phyloP scores from a whole-genome alignment of 1,284 basidiomycete genomes.

The Malassezia japonica region DNA sequence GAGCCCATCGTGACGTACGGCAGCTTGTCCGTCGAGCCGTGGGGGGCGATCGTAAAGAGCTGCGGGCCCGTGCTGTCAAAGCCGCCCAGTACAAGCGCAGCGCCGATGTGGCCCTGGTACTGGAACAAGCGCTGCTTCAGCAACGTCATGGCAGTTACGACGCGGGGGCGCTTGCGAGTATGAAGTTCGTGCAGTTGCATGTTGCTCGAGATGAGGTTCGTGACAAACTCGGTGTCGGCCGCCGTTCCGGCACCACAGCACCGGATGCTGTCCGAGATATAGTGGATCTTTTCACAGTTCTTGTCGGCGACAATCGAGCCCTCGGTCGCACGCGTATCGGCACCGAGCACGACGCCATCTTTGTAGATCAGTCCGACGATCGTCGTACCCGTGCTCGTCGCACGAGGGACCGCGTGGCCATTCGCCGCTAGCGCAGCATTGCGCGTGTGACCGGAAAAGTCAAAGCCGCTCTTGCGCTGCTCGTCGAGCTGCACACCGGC shows the following conservation, averaged over 20 bases:
- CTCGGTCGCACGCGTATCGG: slow-evolving; percentile 90
- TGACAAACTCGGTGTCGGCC: slow-evolving; percentile 85
- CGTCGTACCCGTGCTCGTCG: slow-evolving; percentile 73
- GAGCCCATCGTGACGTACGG: slow-evolving; percentile 99
- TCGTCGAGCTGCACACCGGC: slow-evolving; percentile 4
- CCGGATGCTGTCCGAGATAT: slow-evolving; percentile 59
- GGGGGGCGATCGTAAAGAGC: slow-evolving; percentile 89
- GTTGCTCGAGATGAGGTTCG: slow-evolving; percentile 42
- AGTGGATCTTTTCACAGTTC: slow-evolving; percentile 99
- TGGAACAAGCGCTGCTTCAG: slow-evolving; percentile 75
- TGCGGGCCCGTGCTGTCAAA: slow-evolving; percentile 87
- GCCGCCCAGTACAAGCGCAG: slow-evolving; percentile 92
- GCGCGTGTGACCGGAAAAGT: slow-evolving; percentile 64
- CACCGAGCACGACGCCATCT: slow-evolving; percentile 87
- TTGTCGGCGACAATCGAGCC: slow-evolving; percentile 96
- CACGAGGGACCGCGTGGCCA: slow-evolving; percentile 56
- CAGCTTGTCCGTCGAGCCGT: slow-evolving; percentile 95
- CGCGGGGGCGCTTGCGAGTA: slow-evolving; percentile 54
- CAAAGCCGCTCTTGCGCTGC: slow-evolving; percentile 55
- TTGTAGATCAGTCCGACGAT: slow-evolving; percentile 82
- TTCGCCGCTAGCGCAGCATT: slow-evolving; percentile 68
- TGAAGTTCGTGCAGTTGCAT: slow-evolving; percentile 46
- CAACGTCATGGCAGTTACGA: slow-evolving; percentile 98
- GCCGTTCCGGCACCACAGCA: slow-evolving; percentile 98
- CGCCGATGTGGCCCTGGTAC: slow-evolving; percentile 90